Evolutionary conservation across 345 rosid species (phyloP).

Genomic region (Citrus glauca): DNA sequence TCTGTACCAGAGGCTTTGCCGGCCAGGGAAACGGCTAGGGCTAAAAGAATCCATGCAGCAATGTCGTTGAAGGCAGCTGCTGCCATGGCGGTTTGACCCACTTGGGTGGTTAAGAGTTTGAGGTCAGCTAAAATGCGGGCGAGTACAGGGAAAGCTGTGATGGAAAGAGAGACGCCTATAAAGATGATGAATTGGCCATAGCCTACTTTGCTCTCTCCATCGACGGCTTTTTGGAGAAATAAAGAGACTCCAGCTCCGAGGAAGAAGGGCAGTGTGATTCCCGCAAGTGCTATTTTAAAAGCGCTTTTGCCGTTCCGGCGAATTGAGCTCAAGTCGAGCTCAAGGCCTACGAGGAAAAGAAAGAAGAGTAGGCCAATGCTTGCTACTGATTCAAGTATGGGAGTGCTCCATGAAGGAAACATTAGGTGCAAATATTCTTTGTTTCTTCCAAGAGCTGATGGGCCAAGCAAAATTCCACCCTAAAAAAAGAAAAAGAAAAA

Average conservation of each 20-base stretch:
- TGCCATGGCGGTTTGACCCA: conserved; percentile 84
- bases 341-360: conserved; percentile 87
- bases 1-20: conserved; percentile 39
- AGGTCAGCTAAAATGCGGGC: conserved; percentile 94
- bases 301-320: conserved; percentile 64
- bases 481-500: neutral
- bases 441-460: conserved; percentile 72
- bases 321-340: conserved; percentile 62
- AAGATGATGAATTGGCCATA: conserved; percentile 63
- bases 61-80: conserved; percentile 93
- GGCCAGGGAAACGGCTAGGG: conserved; percentile 76
- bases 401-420: conserved; percentile 73
- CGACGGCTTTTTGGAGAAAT: conserved; percentile 15
- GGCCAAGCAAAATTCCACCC: conserved; percentile 88
- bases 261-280: conserved; percentile 67
- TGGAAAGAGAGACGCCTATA: conserved; percentile 92
- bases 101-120: conserved; percentile 59
- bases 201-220: conserved; percentile 55
- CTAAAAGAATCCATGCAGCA: conserved; percentile 80
- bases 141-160: conserved; percentile 91
- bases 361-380: conserved; percentile 84
- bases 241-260: conserved; percentile 64
- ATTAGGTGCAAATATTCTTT: conserved; percentile 36
- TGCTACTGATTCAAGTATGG: conserved; percentile 72
- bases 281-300: conserved; percentile 68